phyloP scores from a whole-genome alignment of 2,329 filamentous ascomycete genomes.

The Botryotinia narcissicola region DNA sequence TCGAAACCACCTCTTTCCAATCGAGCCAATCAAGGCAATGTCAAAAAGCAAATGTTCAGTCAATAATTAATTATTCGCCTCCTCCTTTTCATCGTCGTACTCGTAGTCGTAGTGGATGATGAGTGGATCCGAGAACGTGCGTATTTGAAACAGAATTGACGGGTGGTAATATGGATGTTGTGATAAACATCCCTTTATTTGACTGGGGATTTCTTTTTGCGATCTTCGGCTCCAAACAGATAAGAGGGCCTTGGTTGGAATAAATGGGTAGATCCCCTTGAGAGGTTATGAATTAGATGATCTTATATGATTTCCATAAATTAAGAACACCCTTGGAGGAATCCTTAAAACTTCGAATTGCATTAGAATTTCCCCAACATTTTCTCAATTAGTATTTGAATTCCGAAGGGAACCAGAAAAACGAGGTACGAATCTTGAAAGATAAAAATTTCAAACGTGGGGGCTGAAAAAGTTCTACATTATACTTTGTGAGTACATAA shows the following conservation, averaged over 20 bases:
- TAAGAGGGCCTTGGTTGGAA: neutral
- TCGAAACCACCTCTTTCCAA: neutral
- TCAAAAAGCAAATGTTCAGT: neutral
- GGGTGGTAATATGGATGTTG: neutral
- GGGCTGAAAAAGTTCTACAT: neutral
- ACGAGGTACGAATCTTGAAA: neutral
- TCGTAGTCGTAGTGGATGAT: neutral
- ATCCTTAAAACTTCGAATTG: neutral
- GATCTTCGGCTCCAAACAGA: neutral
- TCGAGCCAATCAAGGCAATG: neutral
- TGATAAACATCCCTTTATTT: neutral
- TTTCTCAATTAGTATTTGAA: neutral
- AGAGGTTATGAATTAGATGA: neutral
- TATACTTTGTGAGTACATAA: neutral
- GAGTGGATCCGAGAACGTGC: neutral
- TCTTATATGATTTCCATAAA: neutral
- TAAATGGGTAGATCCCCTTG: neutral
- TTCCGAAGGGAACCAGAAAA: neutral
- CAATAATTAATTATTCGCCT: neutral
- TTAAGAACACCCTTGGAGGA: neutral
- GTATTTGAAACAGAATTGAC: neutral
- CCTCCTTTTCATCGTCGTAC: neutral
- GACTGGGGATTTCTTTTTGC: neutral
- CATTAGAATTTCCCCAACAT: slow-evolving; percentile 4
- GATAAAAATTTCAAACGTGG: neutral